Evolutionary conservation across 164 flowering plant species (phyloP).

Genomic region (Aristolochia californica): DNA sequence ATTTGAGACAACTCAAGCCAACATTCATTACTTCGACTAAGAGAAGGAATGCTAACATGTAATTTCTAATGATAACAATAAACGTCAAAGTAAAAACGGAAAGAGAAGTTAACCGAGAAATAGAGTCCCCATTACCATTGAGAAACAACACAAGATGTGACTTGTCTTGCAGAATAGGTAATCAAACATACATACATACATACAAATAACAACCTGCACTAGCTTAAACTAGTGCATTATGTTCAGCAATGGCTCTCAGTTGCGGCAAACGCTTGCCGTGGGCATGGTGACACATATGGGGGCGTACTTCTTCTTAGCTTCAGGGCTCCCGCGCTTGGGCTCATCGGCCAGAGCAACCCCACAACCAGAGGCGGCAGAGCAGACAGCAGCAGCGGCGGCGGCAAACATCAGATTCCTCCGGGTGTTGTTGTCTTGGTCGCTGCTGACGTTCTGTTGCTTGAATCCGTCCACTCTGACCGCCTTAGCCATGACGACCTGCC

Average conservation of each 20-base stretch:
- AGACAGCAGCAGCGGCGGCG: conserved; percentile 48
- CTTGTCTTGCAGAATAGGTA: too few relatives aligned
- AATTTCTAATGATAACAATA: too few relatives aligned
- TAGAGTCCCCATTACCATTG: too few relatives aligned
- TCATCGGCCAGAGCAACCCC: conserved; percentile 31
- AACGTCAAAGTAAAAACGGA: too few relatives aligned
- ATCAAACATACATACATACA: background rate
- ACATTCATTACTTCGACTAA: too few relatives aligned
- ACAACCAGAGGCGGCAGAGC: conserved; percentile 24
- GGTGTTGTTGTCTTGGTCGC: conserved; percentile 27
- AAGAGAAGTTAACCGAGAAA: too few relatives aligned
- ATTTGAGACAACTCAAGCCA: too few relatives aligned
- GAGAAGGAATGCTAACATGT: too few relatives aligned
- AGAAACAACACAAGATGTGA: too few relatives aligned
- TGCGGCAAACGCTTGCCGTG: conserved; percentile 70
- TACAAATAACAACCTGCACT: background rate
- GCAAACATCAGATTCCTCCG: conserved; percentile 72
- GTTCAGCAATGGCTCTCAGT: conserved; percentile 14
- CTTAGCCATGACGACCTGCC: conserved; percentile 28
- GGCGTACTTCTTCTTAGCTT: conserved; percentile 67
- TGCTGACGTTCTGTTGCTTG: conserved; percentile 6
- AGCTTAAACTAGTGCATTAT: background rate
- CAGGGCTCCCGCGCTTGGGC: conserved; percentile 47
- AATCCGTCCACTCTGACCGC: conserved; percentile 22
- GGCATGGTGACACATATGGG: conserved; percentile 86